Evolutionary conservation across 1,284 basidiomycete genomes (phyloP).

Genomic region (Trametes hirsuta): DNA sequence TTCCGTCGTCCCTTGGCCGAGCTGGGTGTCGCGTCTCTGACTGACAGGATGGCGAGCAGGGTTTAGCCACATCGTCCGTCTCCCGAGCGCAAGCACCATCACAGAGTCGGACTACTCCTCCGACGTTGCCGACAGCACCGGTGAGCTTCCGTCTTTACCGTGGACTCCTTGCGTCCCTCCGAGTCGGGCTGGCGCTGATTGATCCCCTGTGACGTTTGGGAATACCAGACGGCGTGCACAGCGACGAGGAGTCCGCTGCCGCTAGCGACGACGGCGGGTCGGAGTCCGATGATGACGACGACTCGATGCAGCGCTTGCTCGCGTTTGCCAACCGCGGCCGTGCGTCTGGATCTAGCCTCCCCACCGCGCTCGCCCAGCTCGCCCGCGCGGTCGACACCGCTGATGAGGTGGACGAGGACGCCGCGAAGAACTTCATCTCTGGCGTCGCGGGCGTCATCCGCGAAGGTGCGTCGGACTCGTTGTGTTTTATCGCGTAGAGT

Average conservation of each 20-base stretch:
- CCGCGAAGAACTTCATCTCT: background rate
- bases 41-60: no score
- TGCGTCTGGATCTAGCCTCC: conserved; percentile 1
- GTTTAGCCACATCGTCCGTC: background rate
- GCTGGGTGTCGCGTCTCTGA: background rate
- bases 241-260: no score
- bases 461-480: background rate
- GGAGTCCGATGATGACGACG: background rate
- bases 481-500: no score
- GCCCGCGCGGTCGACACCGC: background rate
- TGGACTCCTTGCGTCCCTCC: no score
- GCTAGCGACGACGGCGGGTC: background rate
- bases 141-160: no score
- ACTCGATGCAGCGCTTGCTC: background rate
- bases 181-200: no score
- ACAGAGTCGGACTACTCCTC: no score
- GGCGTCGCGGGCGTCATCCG: background rate
- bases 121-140: no score
- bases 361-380: background rate
- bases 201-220: no score
- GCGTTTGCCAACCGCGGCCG: conserved; percentile 1
- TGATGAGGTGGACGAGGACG: background rate
- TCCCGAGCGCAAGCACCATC: no score
- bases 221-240: no score
- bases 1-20: no score